Evolutionary conservation across 345 rosid species (phyloP).

Genomic region (Crucihimalaya himalaica): DNA sequence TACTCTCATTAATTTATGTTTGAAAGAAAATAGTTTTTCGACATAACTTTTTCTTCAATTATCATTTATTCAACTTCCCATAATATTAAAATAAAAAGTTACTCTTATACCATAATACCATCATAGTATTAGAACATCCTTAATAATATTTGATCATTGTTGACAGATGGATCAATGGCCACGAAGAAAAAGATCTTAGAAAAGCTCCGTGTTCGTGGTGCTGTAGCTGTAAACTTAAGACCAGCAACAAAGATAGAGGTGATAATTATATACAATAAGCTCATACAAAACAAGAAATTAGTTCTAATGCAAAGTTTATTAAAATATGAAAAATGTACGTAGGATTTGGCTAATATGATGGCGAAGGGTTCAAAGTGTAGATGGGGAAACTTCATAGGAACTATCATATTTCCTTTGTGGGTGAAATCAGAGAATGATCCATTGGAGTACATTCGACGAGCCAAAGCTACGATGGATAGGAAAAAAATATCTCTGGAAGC

Average conservation of each 20-base stretch:
- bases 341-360: conserved; percentile 57
- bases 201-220: conserved; percentile 23
- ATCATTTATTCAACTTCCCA: not conserved
- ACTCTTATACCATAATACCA: not conserved
- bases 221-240: conserved; percentile 52
- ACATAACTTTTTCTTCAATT: not conserved
- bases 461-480: conserved; percentile 49
- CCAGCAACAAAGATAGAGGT: conserved; percentile 58
- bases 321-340: not conserved
- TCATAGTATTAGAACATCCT: not conserved
- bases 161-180: conserved; percentile 34
- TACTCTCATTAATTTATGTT: not conserved
- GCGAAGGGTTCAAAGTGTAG: conserved; percentile 43
- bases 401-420: conserved; percentile 48
- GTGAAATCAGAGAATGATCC: conserved; percentile 47
- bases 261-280: not conserved
- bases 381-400: conserved; percentile 62
- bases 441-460: conserved; percentile 49
- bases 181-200: conserved; percentile 14
- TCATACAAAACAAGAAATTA: not conserved
- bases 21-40: not conserved
- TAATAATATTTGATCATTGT: not conserved
- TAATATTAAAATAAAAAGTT: not conserved
- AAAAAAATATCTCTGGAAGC: conserved; percentile 60
- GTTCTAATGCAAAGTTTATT: not conserved